phyloP scores from a whole-genome alignment of 768 basidiomycete genomes.

The Auriscalpium vulgare region DNA sequence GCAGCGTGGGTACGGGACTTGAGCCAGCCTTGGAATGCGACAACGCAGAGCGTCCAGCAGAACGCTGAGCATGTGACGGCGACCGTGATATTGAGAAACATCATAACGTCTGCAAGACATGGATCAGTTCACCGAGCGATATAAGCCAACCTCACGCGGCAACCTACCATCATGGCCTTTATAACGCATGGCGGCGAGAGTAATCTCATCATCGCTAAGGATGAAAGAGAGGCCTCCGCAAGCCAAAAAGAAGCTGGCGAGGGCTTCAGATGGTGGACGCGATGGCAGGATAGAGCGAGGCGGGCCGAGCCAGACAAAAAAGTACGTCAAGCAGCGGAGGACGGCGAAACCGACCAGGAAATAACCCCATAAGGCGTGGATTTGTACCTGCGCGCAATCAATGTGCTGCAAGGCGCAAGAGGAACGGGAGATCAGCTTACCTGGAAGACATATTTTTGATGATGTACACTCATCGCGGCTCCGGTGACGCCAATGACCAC shows the following conservation, averaged over 20 bases:
- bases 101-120: conserved; percentile 62
- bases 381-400: conserved; percentile 51
- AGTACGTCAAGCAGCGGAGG: conserved; percentile 83
- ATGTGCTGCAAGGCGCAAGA: not conserved
- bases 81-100: conserved; percentile 81
- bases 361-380: conserved; percentile 89
- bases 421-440: conserved; percentile 22
- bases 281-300: conserved; percentile 81
- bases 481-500: conserved; percentile 92
- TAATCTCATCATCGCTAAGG: conserved; percentile 83
- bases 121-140: not conserved
- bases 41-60: conserved; percentile 71
- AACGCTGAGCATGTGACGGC: conserved; percentile 83
- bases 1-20: conserved; percentile 33
- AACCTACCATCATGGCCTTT: conserved; percentile 72
- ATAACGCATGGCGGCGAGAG: conserved; percentile 86
- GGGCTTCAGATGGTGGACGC: conserved; percentile 87
- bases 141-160: not conserved
- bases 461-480: conserved; percentile 87
- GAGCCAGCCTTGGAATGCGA: conserved; percentile 79
- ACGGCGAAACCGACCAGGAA: conserved; percentile 72
- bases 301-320: conserved; percentile 87
- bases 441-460: conserved; percentile 87
- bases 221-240: conserved; percentile 88
- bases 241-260: conserved; percentile 81